Base-by-base conservation (phyloP, 805 yeast species). In the Ogataea nitratoaversa region DNA sequence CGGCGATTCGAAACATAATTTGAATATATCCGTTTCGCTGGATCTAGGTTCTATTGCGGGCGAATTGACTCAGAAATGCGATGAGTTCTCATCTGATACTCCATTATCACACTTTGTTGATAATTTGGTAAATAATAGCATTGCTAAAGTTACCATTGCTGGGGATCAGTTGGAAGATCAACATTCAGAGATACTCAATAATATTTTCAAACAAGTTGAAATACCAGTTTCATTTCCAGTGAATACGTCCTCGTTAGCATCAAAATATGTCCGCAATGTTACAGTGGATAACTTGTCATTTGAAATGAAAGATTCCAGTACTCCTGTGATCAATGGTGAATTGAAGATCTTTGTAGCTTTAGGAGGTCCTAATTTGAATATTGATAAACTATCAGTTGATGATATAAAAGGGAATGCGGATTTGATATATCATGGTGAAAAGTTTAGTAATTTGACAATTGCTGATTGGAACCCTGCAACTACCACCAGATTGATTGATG, bases 381-480 rank as follows among this genome's bases (percentile, higher is more conserved):
- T 46, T 8, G 28, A 34, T n/a, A 35, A 37, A 14, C 18, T 44
- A 3, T 29, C 34, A 2, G 70, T 73, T 2, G 47, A 57, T 4
- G 53, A 60, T 13, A 59, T 74, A 1, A 64, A 65, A 40, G 81
- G 81, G 6, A 38, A 51, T 4, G 64, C 74, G 11, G 58, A 60
- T 30, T 52, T 78, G 28, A 63, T 50, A 36, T 71, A 71, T 44
- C 49, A 66, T 5, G 66, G 54, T 3, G 46, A 42, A 13, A 63
- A 62, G 40, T 76, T 78, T 53, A 71, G 74, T 5, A 60, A 66
- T n/a, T 53, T 76, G 12, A 63, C 65, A 4, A 50, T 73, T 49
- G 52, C 53, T 8, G 66, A 66, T 6, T 78, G 82, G 82, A 62
- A 63, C 19, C 46, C 49, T n/a, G 65, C 75, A 5, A 56, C 58